Conservation (phyloP, 305 asterid genomes). For the Ajuga reptans region DNA sequence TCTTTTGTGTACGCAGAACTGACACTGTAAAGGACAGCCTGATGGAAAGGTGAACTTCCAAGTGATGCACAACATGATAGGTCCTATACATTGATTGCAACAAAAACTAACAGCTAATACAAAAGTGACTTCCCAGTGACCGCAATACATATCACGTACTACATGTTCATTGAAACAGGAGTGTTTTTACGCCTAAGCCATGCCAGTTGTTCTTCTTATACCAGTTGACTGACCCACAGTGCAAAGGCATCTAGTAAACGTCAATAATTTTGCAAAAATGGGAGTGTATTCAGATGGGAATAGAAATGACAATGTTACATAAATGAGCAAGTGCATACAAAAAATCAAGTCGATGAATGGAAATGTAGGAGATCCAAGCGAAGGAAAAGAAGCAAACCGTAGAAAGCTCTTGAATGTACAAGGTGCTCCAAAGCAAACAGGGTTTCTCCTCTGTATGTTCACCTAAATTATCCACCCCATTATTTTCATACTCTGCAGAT, state of each 20-base stretch:
- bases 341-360: constrained; percentile 3
- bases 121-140: too few relatives aligned
- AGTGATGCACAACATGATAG: background rate
- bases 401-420: constrained; percentile 42
- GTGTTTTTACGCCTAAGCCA: background rate
- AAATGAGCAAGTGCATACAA: constrained; percentile 8
- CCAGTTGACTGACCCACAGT: background rate
- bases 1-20: background rate
- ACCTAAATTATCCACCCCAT: constrained; percentile 21
- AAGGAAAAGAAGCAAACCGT: constrained; percentile 28
- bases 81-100: background rate
- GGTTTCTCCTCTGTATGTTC: constrained; percentile 36
- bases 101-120: background rate
- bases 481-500: constrained; percentile 30
- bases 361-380: background rate
- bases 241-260: background rate
- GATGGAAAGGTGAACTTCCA: background rate
- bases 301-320: background rate
- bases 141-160: too few relatives aligned
- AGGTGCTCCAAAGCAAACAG: constrained; percentile 46
- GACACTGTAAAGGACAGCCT: background rate
- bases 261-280: background rate
- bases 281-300: background rate
- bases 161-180: background rate
- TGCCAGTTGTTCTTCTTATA: background rate